Base-by-base conservation (phyloP, 306 rosid genomes). In the Clitoria ternatea region DNA sequence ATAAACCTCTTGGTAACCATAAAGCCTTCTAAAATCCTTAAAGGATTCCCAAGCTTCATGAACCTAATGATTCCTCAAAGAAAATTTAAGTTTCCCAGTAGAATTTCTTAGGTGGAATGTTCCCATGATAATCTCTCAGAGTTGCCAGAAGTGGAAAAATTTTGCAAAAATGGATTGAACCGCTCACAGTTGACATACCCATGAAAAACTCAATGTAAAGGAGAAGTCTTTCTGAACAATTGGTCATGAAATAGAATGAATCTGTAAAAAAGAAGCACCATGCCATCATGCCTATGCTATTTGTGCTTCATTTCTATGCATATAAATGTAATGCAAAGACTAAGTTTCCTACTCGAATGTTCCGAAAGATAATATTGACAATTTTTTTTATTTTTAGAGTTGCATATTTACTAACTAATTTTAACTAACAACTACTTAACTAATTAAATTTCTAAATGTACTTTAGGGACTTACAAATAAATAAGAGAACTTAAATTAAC, bases 71-170 rank as follows among this genome's bases (percentile, higher is more conserved):
- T n/a, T n/a, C n/a, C n/a, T n/a, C n/a, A n/a, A n/a, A n/a, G n/a
- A 94, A 40, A 2, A 24, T 81, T 86, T 69, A 2, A 92, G 83
- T 79, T 82, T 89, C 56, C 66, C 83, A 77, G 43, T 54, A 92
- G 37, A 61, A 76, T 72, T n/a, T 60, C 77, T 67, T 32, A 68
- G 55, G 92, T 82, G 14, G 96, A 92, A 81, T 82, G 90, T 79
- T 78, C 97, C 97, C 96, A 92, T 44, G 83, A 26, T 30, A 92
- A 60, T 78, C 75, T 84, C 49, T 69, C 82, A 19, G 77, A 59
- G 32, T 24, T 57, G 30, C 35, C 56, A 17, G 27, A 29, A n/a
- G 88, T 76, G 72, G 85, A 83, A 52, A 83, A 22, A 0, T 33
- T 48, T 22, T 26, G 70, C 70, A 32, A 49, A 65, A 53, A 48